Percentiles rank a stretch among this genome's conserved stretches.
Evolutionary conservation across 176 grass and related monocot species (phyloP).

Genomic region (Eremochloa ophiuroides): DNA sequence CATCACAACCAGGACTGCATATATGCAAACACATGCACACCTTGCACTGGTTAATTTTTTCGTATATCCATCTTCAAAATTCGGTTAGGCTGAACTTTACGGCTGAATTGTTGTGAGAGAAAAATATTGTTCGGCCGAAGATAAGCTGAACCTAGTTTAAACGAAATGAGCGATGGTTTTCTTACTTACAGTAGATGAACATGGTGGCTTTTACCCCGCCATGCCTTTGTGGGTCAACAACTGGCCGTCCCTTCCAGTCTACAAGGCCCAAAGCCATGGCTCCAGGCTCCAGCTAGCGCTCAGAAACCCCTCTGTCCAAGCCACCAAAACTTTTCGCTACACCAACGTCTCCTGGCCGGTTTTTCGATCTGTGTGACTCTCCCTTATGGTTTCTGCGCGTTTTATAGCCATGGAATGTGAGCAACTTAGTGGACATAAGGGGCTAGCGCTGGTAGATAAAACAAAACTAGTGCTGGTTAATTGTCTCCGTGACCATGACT

Average conservation of each 20-base stretch:
- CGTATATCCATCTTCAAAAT: no score
- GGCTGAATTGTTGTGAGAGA: no score
- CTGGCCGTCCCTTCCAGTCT: slow-evolving; percentile 54
- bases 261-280: slow-evolving; percentile 10
- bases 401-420: slow-evolving; percentile 29
- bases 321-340: neutral
- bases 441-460: neutral
- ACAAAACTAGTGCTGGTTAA: neutral
- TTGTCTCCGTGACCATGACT: neutral
- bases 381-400: neutral
- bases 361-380: neutral
- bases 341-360: neutral
- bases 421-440: neutral
- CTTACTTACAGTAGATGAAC: slow-evolving; percentile 55
- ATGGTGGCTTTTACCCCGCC: slow-evolving; percentile 53
- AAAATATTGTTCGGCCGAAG: no score
- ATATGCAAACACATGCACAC: no score
- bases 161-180: no score
- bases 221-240: slow-evolving; percentile 43
- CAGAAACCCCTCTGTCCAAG: neutral
- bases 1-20: slow-evolving; percentile 42
- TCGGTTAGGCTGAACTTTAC: no score
- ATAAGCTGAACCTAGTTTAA: no score
- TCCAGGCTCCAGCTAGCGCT: neutral
- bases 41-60: no score